Evolutionary conservation across 2,329 filamentous ascomycete species (phyloP), one percentile per base, ranked within the genome.

Genomic region (Claviceps pazoutovae): DNA sequence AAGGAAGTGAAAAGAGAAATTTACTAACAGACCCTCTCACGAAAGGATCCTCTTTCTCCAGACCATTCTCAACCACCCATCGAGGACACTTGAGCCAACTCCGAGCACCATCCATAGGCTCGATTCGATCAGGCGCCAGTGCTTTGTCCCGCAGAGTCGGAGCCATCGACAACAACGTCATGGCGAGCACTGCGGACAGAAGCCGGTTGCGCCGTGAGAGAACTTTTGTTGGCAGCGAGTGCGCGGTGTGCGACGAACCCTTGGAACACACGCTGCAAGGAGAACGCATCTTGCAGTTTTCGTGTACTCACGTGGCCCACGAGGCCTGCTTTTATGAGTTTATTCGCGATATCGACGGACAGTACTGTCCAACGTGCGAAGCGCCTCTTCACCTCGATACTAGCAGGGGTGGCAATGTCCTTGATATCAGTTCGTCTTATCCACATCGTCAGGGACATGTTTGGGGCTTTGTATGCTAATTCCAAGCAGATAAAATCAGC

Each of bases 271-370:
- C 89, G 3, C 76, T 98, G 46, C 86, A 87, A 49, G 93, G 93
- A 54, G 93, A 98, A 71, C 83, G 89, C 58, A 89, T 98, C 55
- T 74, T 98, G 51, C 93, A 97, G 66, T 93, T 98, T 62, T 94
- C 90, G 5, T 98, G 93, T 69, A 80, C 84, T n/a, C 93, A 98
- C 68, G 91, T 98, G 54, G 89, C 91, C 11, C 93, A 98, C 66
- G 93, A 97, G 68, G 93, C 91, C 38, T 98, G 93, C 70, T 97
- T 98, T 66, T 97, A 97, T 71, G 93, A 98, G 68, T 96, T 94
- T 65, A 95, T 98, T 61, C 86, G 88, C 62, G 91, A 96, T 63
- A 86, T 91, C 54, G 90, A 97, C 59, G 87, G 87, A 50, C 89
- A 97, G 62, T 90, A 88, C 62, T 98, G 93, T 69, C 93, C 93